Conservation (phyloP, 176 grass and related monocot species). For the Eragrostis curvula region DNA sequence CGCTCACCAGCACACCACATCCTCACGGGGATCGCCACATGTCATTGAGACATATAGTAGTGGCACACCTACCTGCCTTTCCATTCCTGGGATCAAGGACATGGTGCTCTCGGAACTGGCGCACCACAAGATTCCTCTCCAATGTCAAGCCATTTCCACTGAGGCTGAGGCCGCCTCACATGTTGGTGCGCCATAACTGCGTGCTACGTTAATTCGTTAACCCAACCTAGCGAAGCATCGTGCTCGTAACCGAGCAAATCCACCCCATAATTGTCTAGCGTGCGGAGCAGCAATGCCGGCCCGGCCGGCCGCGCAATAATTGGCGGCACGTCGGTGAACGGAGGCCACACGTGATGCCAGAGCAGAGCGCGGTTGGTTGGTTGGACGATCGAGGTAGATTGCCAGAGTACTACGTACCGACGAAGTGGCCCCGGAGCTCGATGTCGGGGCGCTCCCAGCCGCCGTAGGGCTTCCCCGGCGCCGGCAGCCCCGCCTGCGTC, state of each 20-base stretch:
- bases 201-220: too few species aligned
- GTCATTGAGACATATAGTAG: too few species aligned
- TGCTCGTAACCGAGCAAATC: background rate
- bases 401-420: slow-evolving; percentile 37
- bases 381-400: background rate
- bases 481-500: slow-evolving; percentile 52
- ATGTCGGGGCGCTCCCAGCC: slow-evolving; percentile 67
- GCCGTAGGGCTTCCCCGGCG: slow-evolving; percentile 61
- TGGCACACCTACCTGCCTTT: background rate
- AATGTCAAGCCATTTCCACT: background rate
- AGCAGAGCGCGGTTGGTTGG: too few species aligned
- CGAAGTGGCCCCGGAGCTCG: slow-evolving; percentile 84
- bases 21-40: too few species aligned
- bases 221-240: too few species aligned
- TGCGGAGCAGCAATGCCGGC: background rate
- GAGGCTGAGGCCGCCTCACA: background rate
- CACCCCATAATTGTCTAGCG: background rate
- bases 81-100: background rate
- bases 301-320: background rate
- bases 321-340: background rate
- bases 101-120: background rate
- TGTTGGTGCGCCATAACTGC: too few species aligned
- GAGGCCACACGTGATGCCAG: background rate
- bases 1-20: too few species aligned
- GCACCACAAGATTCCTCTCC: background rate